Evolutionary conservation across 257 asterid species (phyloP).

Genomic region (Solanum medicagineum): DNA sequence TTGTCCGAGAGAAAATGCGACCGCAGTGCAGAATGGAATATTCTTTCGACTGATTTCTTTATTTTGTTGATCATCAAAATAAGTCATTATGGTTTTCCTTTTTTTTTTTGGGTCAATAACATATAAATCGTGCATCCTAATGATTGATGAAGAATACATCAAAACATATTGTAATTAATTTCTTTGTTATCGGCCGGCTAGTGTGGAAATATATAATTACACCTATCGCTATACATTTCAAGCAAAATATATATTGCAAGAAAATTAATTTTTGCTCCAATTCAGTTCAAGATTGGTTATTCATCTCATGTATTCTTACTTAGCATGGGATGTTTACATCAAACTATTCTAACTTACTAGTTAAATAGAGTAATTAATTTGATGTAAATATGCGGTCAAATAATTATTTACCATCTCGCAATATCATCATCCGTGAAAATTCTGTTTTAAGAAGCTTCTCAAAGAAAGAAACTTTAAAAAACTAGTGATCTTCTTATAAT

Average conservation of each 20-base stretch:
- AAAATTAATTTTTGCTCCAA: no score
- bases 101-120: not conserved
- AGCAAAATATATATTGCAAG: no score
- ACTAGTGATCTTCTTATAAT: not conserved
- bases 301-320: no score
- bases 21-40: not conserved
- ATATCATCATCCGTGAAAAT: not conserved
- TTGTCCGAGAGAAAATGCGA: no score
- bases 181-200: not conserved
- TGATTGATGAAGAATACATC: not conserved
- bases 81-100: not conserved
- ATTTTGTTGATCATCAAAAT: not conserved
- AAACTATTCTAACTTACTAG: not conserved
- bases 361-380: not conserved
- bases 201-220: not conserved
- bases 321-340: not conserved
- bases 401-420: not conserved
- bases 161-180: not conserved
- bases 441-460: not conserved
- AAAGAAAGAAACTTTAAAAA: not conserved
- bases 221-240: not conserved
- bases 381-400: accelerated
- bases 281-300: no score
- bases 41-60: not conserved
- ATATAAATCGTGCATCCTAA: not conserved